Evolutionary conservation across 768 basidiomycete species (phyloP), one percentile per base, ranked within the genome.

Genomic region (Kwoniella sp.): DNA sequence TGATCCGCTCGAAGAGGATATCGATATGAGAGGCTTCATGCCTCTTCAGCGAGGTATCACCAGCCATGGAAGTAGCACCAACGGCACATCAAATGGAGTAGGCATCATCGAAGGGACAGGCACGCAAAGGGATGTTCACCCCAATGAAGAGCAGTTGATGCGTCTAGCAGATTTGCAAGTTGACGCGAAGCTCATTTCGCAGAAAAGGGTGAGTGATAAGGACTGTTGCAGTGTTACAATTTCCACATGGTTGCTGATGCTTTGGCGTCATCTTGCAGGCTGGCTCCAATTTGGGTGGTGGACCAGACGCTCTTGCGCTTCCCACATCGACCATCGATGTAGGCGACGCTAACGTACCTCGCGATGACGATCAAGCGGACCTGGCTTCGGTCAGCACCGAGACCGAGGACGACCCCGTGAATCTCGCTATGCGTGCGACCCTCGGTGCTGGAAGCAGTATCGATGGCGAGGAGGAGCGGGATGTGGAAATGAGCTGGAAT

Each of bases 101-200:
- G 58, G 30, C n/a, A 26, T 17, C 8, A 26, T 47, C 5, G 52
- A 36, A 8, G 53, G 49, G 55, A 58, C 48, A 37, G 40, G 46
- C 36, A 46, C 53, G 6, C 51, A 50, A 0, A 48, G 52, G 1
- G 76, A 79, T 7, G 85, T 86, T 0, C 88, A 98, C 81, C 96
- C 96, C 8, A 98, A 99, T 70, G 93, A 90, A 63, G 92, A 95
- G 82, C 90, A 94, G 70, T 81, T 99, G 47, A 94, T 97, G 91
- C 84, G 96, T 68, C 90, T 99, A 62, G 84, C 86, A 50, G 95
- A 96, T 80, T 81, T 96, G 46, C 82, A 93, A 51, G 80, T 84
- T 15, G 92, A 96, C 73, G 89, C 88, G 0, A 83, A 81, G 66
- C 78, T 82, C 91, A 77, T 95, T 24, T 84, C 85, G 25, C 82